A percentile compares a stretch with the other conserved stretches of the same genome.
phyloP scores from a whole-genome alignment of 2,329 filamentous ascomycete genomes.

The Alternaria panax region DNA sequence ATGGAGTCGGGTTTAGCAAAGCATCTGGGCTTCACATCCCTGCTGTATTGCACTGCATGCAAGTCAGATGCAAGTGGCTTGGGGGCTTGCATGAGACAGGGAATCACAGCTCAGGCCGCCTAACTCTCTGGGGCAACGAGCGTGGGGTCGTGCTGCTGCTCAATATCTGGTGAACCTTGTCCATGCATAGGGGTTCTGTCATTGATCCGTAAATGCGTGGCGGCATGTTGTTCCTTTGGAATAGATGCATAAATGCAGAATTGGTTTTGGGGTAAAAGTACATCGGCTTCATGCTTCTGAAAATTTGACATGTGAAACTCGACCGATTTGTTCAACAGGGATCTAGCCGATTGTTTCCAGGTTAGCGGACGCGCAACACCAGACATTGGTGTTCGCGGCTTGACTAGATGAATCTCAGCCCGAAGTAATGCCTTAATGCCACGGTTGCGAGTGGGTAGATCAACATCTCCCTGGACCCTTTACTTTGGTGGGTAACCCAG shows the following conservation, averaged over 20 bases:
- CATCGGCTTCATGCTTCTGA: not conserved
- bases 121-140: constrained; percentile 27
- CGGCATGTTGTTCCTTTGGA: not conserved
- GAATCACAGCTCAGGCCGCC: constrained; percentile 23
- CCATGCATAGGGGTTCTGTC: constrained; percentile 11
- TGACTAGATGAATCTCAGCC: constrained; percentile 16
- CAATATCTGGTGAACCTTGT: constrained; percentile 16
- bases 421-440: constrained; percentile 15
- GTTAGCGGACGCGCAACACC: constrained; percentile 24
- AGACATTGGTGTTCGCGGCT: constrained; percentile 12
- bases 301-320: constrained; percentile 25
- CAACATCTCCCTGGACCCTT: constrained; percentile 10
- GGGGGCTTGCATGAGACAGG: constrained; percentile 30
- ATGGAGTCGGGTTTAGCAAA: constrained; percentile 22
- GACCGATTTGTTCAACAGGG: constrained; percentile 19
- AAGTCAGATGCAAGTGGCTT: constrained; percentile 38
- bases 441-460: constrained; percentile 10
- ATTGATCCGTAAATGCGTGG: constrained; percentile 1
- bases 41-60: constrained; percentile 25
- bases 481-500: not conserved
- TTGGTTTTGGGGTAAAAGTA: not conserved
- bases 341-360: constrained; percentile 19
- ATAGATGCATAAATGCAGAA: not conserved
- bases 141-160: constrained; percentile 24
- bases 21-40: constrained; percentile 34